Evolutionary conservation across 306 rosid genomes (phyloP), one percentile per base, ranked within the genome.

Genomic region (Mucuna pruriens): DNA sequence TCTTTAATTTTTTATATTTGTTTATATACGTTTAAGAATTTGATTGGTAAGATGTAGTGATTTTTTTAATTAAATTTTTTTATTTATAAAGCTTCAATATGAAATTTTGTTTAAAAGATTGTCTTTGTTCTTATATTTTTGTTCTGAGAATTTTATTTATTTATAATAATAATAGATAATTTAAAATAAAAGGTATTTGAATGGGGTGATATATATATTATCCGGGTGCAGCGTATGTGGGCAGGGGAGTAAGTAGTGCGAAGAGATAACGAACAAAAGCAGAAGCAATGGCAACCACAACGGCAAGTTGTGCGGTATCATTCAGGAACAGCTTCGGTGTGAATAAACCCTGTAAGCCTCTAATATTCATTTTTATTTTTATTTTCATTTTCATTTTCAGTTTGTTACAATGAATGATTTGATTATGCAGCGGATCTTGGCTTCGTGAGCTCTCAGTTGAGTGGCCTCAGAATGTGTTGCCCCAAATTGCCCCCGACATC

Each of bases 401-500:
- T n/a, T n/a, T n/a, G n/a, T n/a, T n/a, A n/a, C n/a, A n/a, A n/a
- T n/a, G n/a, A n/a, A n/a, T n/a, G n/a, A n/a, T n/a, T n/a, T n/a
- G n/a, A n/a, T n/a, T n/a, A n/a, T n/a, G n/a, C n/a, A 73, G 74
- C 92, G 11, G 92, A 89, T 40, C 72, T 93, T 52, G 89, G 92
- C 16, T 93, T 90, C 80, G 66, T 91, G 29, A 73, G 78, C 65
- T 93, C 98, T 4, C 94, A 91, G 71, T 83, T 95, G 81, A 62
- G 81, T 11, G 99, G 99, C 83, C 34, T 92, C 90, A 89, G 75
- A 86, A 84, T 91, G 84, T 87, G 92, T 3, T 39, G 51, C 84
- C 79, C 63, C 29, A 70, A 75, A 67, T 61, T 67, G 25, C 26
- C n/a, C 84, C 48, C 69, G 6, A 26, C 49, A 4, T 84, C 87